Evolutionary conservation across 768 basidiomycete species (phyloP), one percentile per base, ranked within the genome.

Genomic region (Rhodotorula diobovata): DNA sequence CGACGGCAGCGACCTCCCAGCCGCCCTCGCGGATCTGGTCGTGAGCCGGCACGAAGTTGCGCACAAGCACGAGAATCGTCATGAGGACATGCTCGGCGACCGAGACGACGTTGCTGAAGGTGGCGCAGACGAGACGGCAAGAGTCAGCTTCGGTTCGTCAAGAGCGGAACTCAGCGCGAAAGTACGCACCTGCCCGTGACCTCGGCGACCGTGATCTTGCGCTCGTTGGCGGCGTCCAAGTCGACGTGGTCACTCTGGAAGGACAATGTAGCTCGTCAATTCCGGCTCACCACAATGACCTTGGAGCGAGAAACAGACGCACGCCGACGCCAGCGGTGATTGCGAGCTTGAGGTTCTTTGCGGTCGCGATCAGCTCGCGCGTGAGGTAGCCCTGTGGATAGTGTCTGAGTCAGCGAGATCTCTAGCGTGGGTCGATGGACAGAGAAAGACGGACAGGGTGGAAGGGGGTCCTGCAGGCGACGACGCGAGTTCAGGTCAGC

Each of bases 51-150:
- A 88, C 84, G 76, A 89, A 66, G 61, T 51, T 95, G 79, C 91
- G 87, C 78, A 95, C 91, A 66, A 94, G 88, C 50, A 90, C 82
- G 61, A 95, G 87, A 75, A 95, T 94, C 80, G 87, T 88, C 91
- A 93, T 93, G 67, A 91, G 81, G 70, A 91, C 91, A 80, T 92
- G 90, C 81, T 94, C 93, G 56, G 91, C 92, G 54, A 94, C 93
- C 20, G 90, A 92, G 62, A 89, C 88, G 63, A 55, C 54, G 61
- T 61, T 46, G 46, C 53, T 53, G 66, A n/a, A 14, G 18, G 12
- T n/a, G n/a, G n/a, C 30, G 34, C 4, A 6, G 11, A 41, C n/a
- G 16, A n/a, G 56, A 30, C 10, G 28, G 45, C 8, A 6, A 23
- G 16, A 14, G 25, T 25, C 2, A 30, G 43, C 12, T n/a, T 32